These are phyloP conservation scores for Alnus rubra DNA, from an alignment of 306 rosid species.

Conservation along the genomic window DNA sequence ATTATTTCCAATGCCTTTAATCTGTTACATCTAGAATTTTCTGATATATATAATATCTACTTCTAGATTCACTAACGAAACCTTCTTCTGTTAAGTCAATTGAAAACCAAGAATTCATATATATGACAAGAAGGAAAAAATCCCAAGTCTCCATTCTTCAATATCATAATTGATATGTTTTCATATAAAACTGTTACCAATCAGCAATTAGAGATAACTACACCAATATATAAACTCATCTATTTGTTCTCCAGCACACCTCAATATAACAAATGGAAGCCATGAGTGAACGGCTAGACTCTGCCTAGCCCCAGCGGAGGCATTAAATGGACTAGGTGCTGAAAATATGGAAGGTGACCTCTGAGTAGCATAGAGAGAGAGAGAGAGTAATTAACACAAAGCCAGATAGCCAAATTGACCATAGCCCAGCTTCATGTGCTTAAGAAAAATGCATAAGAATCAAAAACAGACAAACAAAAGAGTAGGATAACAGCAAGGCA, in stretches of 20 bases:
- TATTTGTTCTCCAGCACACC: no score
- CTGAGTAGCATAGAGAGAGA: slow-evolving; percentile 69
- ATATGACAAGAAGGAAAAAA: neutral
- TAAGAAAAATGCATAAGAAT: slow-evolving; percentile 12
- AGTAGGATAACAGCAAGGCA: neutral
- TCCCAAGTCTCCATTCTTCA: neutral
- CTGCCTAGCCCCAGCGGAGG: no score
- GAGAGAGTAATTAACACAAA: slow-evolving; percentile 48
- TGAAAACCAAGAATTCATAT: no score
- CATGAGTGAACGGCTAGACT: no score
- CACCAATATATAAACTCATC: no score
- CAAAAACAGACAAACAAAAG: neutral
- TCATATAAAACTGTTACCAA: no score
- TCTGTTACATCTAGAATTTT: neutral
- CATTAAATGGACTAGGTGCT: no score
- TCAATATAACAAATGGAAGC: no score
- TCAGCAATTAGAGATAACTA: no score
- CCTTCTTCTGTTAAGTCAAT: neutral
- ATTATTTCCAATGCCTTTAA: neutral
- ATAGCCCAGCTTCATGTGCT: slow-evolving; percentile 43
- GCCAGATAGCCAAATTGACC: slow-evolving; percentile 86
- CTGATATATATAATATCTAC: neutral
- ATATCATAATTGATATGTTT: no score
- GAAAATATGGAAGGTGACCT: slow-evolving; percentile 40
- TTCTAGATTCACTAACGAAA: neutral